Evolutionary conservation across 2,329 filamentous ascomycete species (phyloP).

Genomic region (Penicillium paneum): DNA sequence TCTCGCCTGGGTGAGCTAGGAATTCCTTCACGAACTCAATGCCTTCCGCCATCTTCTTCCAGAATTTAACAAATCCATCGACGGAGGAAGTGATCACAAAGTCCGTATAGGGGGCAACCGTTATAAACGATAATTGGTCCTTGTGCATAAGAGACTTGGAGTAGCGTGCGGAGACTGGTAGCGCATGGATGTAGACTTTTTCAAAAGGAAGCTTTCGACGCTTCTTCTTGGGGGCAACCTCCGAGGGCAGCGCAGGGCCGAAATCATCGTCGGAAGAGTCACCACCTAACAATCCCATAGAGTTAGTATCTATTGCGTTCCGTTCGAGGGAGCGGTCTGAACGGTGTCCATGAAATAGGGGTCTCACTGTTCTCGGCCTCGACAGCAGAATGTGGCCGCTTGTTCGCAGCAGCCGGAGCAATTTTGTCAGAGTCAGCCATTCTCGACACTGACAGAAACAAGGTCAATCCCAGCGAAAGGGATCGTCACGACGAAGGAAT

Average conservation of each 20-base stretch:
- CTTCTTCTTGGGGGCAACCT: conserved; percentile 81
- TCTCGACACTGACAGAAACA: background rate
- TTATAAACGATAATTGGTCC: conserved; percentile 85
- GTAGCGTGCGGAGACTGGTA: conserved; percentile 78
- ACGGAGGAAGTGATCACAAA: conserved; percentile 92
- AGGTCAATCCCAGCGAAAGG: conserved; percentile 6
- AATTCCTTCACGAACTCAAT: conserved; percentile 99
- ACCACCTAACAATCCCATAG: conserved; percentile 20
- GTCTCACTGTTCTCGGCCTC: conserved; percentile 44
- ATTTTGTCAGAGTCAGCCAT: conserved; percentile 33
- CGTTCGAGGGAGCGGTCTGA: conserved; percentile 13
- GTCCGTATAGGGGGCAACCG: conserved; percentile 84
- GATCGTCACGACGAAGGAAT: conserved; percentile 7
- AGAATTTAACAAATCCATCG: conserved; percentile 98
- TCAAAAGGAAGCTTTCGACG: conserved; percentile 87
- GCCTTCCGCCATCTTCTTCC: conserved; percentile 89
- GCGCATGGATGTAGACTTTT: conserved; percentile 86
- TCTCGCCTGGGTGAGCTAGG: conserved; percentile 80
- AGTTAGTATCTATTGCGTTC: conserved; percentile 8
- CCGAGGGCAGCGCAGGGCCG: conserved; percentile 82
- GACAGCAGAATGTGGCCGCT: conserved; percentile 58
- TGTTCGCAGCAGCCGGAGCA: conserved; percentile 40
- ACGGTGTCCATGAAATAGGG: background rate
- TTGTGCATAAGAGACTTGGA: conserved; percentile 98
- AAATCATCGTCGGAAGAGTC: conserved; percentile 77